Evolutionary conservation across 768 basidiomycete species (phyloP).

Genomic region (Leccinum olivaceopallidum): DNA sequence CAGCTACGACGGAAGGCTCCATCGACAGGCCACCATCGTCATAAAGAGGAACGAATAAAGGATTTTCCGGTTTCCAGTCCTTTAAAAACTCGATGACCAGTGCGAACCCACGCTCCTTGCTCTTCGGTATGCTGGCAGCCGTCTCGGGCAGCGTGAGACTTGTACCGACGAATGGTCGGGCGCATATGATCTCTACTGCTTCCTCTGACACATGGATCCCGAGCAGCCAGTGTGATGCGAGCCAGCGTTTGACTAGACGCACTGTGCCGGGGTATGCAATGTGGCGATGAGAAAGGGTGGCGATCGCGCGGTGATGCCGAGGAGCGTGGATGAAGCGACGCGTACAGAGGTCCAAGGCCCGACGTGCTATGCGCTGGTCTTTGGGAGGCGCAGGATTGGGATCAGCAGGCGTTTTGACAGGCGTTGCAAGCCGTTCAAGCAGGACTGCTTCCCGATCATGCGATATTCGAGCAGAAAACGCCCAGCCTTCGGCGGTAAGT

Average conservation of each 20-base stretch:
- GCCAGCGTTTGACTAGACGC: constrained; percentile 90
- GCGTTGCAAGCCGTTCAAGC: constrained; percentile 63
- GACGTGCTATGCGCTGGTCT: constrained; percentile 55
- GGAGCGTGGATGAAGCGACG: constrained; percentile 80
- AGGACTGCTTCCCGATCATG: constrained; percentile 84
- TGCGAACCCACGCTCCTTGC: constrained; percentile 81
- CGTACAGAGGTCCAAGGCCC: constrained; percentile 59
- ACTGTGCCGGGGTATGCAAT: constrained; percentile 82
- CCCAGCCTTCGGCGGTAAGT: constrained; percentile 79
- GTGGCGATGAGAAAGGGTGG: constrained; percentile 76
- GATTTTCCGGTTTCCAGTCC: constrained; percentile 83
- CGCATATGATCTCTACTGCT: constrained; percentile 83
- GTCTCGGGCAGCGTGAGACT: constrained; percentile 34
- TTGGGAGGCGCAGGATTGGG: constrained; percentile 20
- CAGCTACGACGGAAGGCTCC: constrained; percentile 26
- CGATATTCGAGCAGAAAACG: constrained; percentile 82
- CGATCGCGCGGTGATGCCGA: constrained; percentile 81
- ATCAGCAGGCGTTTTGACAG: constrained; percentile 33
- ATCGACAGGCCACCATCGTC: constrained; percentile 16
- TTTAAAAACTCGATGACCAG: constrained; percentile 69
- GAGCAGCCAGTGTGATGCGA: constrained; percentile 87
- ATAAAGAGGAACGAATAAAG: constrained; percentile 75
- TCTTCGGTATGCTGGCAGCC: constrained; percentile 56
- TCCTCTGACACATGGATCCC: constrained; percentile 72
- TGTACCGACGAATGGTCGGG: constrained; percentile 68